Base-by-base conservation (phyloP, 2,329 filamentous ascomycete genomes). In the Tolypocladium nubicola region DNA sequence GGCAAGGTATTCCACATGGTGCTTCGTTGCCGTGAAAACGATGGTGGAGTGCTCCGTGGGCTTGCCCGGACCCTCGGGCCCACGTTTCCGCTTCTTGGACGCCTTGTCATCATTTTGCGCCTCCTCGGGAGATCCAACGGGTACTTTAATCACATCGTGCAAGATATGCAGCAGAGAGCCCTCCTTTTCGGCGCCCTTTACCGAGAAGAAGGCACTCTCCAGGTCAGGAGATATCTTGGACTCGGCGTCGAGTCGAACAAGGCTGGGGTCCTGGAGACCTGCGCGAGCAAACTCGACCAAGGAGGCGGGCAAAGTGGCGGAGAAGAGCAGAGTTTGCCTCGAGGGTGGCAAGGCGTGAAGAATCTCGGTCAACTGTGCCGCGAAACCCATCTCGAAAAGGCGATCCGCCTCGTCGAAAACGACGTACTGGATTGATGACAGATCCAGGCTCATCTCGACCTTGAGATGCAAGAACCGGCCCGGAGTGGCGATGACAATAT, bases 321-420 rank as follows among this genome's bases (percentile, higher is more conserved):
- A 99, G 72, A 99, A 99, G 2, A 99, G 79, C 9, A 97, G 76
- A 3, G 92, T 99, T 69, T 99, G 94, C 58, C 95, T 82, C 30
- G 86, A 88, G 0, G 83, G 77, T 1, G 95, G 94, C 19, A 99
- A 76, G 0, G 91, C 89, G 67, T 96, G 86, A 55, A 99, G 76
- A 77, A 97, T 97, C 70, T 99, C 94, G 1, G 89, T 88, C 64
- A 99, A 77, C 68, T 99, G 94, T 4, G 89, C 86, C 5, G 92
- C 91, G 69, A 99, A 99, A 65, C 94, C 95, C 93, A 99, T 97
- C 70, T 99, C 94, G 72, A 99, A 99, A 23, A 99, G 78, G 56
- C 94, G 84, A 78, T 99, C 94, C 1, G 94, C 94, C 72, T 99
- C 94, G 69, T 99, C 94, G 62, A 99, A 99, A 10, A 99, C 94